These are phyloP conservation scores for Lachancea sp. DNA, from an alignment of 805 yeast genomes.

Conservation along the genomic window DNA sequence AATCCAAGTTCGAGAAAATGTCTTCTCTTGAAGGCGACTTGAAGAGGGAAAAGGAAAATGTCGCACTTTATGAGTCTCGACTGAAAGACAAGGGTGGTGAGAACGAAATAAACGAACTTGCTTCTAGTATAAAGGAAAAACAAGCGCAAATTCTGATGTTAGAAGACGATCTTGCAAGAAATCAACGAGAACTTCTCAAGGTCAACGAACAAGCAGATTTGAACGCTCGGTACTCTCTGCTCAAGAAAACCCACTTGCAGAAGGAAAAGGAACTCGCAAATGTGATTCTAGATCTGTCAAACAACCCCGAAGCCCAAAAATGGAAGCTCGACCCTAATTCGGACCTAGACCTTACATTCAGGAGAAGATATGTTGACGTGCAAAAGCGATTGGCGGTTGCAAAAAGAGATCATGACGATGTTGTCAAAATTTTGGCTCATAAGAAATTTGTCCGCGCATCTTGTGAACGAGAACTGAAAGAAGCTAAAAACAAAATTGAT, in stretches of 20 bases:
- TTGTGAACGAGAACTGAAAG: constrained; percentile 10
- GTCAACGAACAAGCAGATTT: constrained; percentile 54
- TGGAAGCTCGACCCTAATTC: constrained; percentile 12
- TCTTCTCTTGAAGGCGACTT: constrained; percentile 42
- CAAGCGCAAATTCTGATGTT: constrained; percentile 33
- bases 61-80: constrained; percentile 36
- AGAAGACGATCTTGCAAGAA: constrained; percentile 45
- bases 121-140: constrained; percentile 33
- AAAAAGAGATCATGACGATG: constrained; percentile 11
- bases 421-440: constrained; percentile 17
- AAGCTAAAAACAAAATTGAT: constrained; percentile 9
- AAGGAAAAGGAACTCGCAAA: constrained; percentile 13
- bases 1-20: constrained; percentile 35
- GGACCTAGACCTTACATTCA: constrained; percentile 21
- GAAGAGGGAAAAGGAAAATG: constrained; percentile 38
- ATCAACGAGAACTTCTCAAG: constrained; percentile 44
- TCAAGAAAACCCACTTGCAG: constrained; percentile 20
- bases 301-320: constrained; percentile 9
- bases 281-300: not conserved
- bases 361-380: constrained; percentile 14
- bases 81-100: constrained; percentile 29
- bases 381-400: constrained; percentile 17
- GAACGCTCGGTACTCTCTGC: constrained; percentile 45
- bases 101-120: constrained; percentile 28
- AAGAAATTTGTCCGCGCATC: constrained; percentile 10